Percentiles rank a stretch among this genome's conserved stretches.
phyloP scores from a whole-genome alignment of 2,329 filamentous ascomycete genomes.

The Ophiostoma ips region DNA sequence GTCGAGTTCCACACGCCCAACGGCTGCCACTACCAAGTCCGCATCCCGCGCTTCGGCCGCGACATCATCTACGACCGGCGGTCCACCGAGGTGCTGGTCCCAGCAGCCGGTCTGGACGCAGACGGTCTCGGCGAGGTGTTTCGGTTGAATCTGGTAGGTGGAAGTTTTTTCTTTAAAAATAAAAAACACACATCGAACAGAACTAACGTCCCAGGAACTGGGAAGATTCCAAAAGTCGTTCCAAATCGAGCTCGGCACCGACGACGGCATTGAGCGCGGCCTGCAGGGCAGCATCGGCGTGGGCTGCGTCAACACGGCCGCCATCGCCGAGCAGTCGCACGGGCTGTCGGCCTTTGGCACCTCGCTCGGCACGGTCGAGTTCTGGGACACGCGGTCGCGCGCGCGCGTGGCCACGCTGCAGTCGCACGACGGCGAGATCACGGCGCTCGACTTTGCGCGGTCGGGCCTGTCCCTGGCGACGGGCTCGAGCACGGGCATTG shows the following conservation, averaged over 20 bases:
- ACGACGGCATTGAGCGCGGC: conserved; percentile 59
- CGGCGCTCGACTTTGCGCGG: conserved; percentile 71
- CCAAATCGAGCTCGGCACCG: conserved; percentile 76
- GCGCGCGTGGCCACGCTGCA: conserved; percentile 66
- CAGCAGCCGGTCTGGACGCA: conserved; percentile 71
- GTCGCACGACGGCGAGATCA: conserved; percentile 58
- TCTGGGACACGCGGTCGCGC: conserved; percentile 84
- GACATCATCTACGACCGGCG: conserved; percentile 74
- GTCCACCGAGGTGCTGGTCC: conserved; percentile 73
- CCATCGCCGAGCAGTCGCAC: conserved; percentile 78
- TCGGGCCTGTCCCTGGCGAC: conserved; percentile 76
- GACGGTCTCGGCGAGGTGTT: conserved; percentile 89
- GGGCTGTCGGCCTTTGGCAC: conserved; percentile 89
- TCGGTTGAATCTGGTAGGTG: conserved; percentile 55
- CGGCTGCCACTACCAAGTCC: conserved; percentile 77
- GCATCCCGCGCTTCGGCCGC: conserved; percentile 83
- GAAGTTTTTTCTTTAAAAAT: not conserved
- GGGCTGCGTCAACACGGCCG: conserved; percentile 74
- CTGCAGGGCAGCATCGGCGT: conserved; percentile 77
- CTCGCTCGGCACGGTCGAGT: conserved; percentile 86
- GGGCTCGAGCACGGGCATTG: conserved; percentile 74
- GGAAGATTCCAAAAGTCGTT: conserved; percentile 92
- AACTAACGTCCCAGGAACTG: conserved; percentile 37
- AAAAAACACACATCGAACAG: not conserved
- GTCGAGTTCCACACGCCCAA: conserved; percentile 87